These are phyloP conservation scores for Panaeolus papilionaceus DNA, from an alignment of 768 basidiomycete species.

Conservation along the genomic window DNA sequence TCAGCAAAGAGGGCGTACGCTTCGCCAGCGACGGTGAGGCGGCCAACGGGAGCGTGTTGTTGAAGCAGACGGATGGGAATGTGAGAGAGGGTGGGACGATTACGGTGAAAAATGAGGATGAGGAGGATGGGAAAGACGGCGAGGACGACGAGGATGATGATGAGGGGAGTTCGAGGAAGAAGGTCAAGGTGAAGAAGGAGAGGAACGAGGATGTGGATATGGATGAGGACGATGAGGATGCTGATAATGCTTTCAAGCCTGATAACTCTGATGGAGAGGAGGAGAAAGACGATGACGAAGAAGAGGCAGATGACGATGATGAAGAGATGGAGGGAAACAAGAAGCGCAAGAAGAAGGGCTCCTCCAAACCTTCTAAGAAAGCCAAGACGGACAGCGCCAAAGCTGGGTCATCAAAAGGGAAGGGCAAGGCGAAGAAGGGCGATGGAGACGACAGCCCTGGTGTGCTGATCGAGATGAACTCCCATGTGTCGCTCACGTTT, in stretches of 20 bases:
- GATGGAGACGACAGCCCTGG: constrained; percentile 52
- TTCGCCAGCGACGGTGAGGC: constrained; percentile 95
- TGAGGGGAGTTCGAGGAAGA: not conserved
- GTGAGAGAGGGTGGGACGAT: constrained; percentile 44
- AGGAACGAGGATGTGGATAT: constrained; percentile 42
- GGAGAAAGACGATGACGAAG: constrained; percentile 58
- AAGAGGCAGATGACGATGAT: constrained; percentile 55
- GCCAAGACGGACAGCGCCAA: constrained; percentile 35
- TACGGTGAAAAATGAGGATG: constrained; percentile 41
- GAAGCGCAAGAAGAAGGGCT: constrained; percentile 76
- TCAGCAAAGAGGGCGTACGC: constrained; percentile 93
- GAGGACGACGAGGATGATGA: constrained; percentile 42
- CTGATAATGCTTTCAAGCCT: constrained; percentile 52
- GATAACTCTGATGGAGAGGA: constrained; percentile 62
- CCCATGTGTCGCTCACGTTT: constrained; percentile 92
- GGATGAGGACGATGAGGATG: constrained; percentile 49
- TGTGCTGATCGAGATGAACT: constrained; percentile 86
- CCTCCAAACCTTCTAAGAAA: not conserved
- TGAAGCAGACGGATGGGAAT: constrained; percentile 76
- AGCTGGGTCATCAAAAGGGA: constrained; percentile 43
- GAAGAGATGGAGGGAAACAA: constrained; percentile 59
- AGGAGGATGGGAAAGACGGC: constrained; percentile 45
- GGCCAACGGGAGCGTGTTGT: constrained; percentile 85
- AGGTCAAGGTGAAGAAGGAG: constrained; percentile 6
- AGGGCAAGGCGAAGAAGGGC: constrained; percentile 63